Evolutionary conservation across 305 asterid species (phyloP).

Genomic region (Fraxinus albicans): DNA sequence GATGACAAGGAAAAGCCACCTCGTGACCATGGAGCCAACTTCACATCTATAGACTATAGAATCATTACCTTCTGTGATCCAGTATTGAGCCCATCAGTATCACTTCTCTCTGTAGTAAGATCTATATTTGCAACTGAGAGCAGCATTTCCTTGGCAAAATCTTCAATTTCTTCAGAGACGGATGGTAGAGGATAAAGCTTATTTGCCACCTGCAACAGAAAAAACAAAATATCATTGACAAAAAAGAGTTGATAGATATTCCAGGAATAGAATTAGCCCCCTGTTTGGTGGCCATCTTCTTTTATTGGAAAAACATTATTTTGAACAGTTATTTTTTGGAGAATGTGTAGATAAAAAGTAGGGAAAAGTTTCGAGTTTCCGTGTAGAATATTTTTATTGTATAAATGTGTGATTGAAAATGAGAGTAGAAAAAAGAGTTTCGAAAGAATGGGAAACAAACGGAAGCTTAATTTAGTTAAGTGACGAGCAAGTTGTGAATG

Average conservation of each 20-base stretch:
- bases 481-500: conserved; percentile 26
- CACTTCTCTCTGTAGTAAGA: conserved; percentile 36
- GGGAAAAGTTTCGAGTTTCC: neutral
- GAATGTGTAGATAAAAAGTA: neutral
- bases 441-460: no score
- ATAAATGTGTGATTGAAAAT: neutral
- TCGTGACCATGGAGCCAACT: neutral
- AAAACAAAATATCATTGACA: conserved; percentile 18
- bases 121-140: conserved; percentile 56
- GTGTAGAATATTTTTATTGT: neutral
- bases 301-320: neutral
- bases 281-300: neutral
- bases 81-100: conserved; percentile 50
- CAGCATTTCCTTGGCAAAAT: conserved; percentile 83
- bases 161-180: conserved; percentile 78
- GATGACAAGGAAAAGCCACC: neutral
- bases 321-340: neutral
- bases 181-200: conserved; percentile 88
- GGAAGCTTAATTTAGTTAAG: neutral
- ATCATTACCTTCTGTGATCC: conserved; percentile 55
- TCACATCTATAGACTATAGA: neutral
- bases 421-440: neutral
- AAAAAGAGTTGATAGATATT: conserved; percentile 13
- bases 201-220: conserved; percentile 77
- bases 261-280: conserved; percentile 4